Evolutionary conservation across 305 asterid genomes (phyloP).

Genomic region (Fraxinus xanthoxyloides): DNA sequence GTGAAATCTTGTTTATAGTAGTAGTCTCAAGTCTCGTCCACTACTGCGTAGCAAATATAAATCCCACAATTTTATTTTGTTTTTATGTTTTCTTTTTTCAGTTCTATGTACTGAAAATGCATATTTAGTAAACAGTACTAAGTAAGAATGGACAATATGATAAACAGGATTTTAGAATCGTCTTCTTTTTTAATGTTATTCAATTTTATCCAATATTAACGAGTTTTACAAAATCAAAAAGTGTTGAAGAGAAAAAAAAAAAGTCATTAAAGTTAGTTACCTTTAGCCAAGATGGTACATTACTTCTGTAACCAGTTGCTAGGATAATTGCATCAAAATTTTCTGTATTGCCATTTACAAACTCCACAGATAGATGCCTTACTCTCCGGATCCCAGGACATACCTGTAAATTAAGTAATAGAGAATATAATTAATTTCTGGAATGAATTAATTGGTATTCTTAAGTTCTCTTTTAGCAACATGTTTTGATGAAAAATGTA

Average conservation of each 20-base stretch:
- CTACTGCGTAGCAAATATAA: background rate
- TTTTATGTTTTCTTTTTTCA: too few relatives aligned
- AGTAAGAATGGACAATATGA: background rate
- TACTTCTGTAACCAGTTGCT: conserved; percentile 95
- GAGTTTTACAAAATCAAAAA: conserved; percentile 5
- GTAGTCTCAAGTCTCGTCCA: background rate
- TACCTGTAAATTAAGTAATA: conserved; percentile 36
- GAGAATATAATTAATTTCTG: background rate
- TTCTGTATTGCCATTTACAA: conserved; percentile 62
- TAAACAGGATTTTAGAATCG: background rate
- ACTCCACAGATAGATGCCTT: conserved; percentile 50
- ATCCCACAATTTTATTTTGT: background rate
- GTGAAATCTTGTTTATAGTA: background rate
- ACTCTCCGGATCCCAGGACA: conserved; percentile 56
- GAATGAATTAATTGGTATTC: background rate
- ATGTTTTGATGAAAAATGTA: background rate
- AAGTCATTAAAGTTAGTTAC: conserved; percentile 27
- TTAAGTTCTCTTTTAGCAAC: background rate
- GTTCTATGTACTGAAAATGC: background rate
- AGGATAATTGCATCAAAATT: conserved; percentile 68
- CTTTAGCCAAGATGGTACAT: conserved; percentile 90
- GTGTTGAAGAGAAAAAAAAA: background rate
- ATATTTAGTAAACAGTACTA: too few relatives aligned
- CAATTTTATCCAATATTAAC: background rate
- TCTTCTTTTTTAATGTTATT: background rate